Evolutionary conservation across 768 basidiomycete genomes (phyloP).

Genomic region (Podaxis carcinomalis): DNA sequence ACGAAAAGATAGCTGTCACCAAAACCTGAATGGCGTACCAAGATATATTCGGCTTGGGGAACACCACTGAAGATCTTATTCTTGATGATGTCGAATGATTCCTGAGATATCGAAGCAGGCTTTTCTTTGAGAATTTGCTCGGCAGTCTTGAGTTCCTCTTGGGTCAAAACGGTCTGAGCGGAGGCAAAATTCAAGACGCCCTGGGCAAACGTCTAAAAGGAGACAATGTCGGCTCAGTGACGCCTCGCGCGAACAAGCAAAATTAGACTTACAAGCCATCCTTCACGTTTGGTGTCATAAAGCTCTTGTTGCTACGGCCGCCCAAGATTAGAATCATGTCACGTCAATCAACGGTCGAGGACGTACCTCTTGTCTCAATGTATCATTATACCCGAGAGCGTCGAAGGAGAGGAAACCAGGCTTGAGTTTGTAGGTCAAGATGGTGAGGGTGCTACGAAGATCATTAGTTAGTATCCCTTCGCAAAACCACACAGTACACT

Average conservation of each 20-base stretch:
- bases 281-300: constrained; percentile 19
- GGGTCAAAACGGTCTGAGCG: constrained; percentile 21
- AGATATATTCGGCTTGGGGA: constrained; percentile 26
- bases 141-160: constrained; percentile 19
- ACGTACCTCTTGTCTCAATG: constrained; percentile 23
- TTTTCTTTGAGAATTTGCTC: constrained; percentile 20
- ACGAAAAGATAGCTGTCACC: background rate
- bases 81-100: constrained; percentile 24
- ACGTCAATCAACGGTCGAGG: background rate
- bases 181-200: constrained; percentile 24
- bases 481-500: constrained; percentile 15
- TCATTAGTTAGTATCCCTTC: background rate
- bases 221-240: background rate
- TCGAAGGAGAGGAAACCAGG: constrained; percentile 26
- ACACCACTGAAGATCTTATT: constrained; percentile 21
- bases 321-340: background rate
- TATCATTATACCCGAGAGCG: constrained; percentile 24
- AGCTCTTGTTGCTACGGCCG: constrained; percentile 22
- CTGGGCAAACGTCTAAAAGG: constrained; percentile 25
- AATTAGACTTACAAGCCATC: constrained; percentile 23
- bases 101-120: constrained; percentile 23
- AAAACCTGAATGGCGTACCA: constrained; percentile 17
- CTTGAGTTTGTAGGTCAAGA: constrained; percentile 27
- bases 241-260: background rate
- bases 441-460: constrained; percentile 21